A percentile compares a stretch with the other conserved stretches of the same genome.
phyloP scores from a whole-genome alignment of 768 basidiomycete genomes.

The Tylopilus subfusipes region DNA sequence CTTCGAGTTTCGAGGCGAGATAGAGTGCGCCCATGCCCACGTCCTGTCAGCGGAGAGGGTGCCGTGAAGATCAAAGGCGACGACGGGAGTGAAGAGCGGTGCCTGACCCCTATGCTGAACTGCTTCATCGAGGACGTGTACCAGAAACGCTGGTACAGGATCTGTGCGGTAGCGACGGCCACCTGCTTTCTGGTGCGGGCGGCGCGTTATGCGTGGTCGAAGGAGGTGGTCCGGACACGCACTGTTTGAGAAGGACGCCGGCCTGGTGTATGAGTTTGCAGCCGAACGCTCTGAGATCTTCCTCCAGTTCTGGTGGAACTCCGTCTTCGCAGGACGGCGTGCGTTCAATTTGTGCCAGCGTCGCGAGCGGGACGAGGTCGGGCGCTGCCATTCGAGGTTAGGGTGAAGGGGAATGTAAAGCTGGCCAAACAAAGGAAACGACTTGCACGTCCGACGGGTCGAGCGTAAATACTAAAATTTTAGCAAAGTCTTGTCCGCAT shows the following conservation, averaged over 20 bases:
- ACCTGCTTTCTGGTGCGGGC: constrained; percentile 75
- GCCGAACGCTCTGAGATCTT: constrained; percentile 85
- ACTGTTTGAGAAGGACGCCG: constrained; percentile 89
- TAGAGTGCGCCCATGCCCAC: constrained; percentile 86
- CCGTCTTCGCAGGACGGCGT: constrained; percentile 84
- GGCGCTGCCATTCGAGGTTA: constrained; percentile 37
- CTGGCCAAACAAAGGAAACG: constrained; percentile 20
- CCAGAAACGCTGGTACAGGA: constrained; percentile 96
- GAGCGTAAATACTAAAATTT: not conserved
- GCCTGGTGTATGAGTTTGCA: constrained; percentile 96
- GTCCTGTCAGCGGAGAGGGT: constrained; percentile 48
- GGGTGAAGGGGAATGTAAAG: constrained; percentile 8
- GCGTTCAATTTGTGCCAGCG: constrained; percentile 68
- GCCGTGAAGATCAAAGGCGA: constrained; percentile 6
- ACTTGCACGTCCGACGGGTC: no score
- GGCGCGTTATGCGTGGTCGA: constrained; percentile 7
- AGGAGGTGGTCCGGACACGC: constrained; percentile 26
- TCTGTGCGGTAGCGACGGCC: constrained; percentile 94
- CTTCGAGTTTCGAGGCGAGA: constrained; percentile 87
- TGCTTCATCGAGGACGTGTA: constrained; percentile 93
- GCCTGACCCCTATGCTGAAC: constrained; percentile 84
- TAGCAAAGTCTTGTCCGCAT: constrained; percentile 1
- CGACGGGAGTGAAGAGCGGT: constrained; percentile 12
- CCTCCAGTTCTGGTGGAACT: constrained; percentile 75
- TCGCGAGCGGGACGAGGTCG: constrained; percentile 77